Conservation (phyloP, 2,329 filamentous ascomycete genomes). For the Coniochaeta sp. region DNA sequence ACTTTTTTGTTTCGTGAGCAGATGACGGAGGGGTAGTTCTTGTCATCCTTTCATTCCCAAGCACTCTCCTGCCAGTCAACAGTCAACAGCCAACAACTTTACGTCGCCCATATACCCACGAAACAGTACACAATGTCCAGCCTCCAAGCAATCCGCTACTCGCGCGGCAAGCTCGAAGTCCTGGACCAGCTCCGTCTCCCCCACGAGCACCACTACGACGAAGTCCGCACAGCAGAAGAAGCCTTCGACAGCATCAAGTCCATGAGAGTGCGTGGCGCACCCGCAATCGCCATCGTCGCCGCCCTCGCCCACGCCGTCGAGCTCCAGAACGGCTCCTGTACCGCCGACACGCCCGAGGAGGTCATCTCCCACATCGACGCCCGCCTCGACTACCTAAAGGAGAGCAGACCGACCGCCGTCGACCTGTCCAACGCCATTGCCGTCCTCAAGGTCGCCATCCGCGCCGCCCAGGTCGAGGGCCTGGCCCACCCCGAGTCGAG, state of each 20-base stretch:
- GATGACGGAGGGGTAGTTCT: no score
- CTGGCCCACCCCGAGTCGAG: conserved; percentile 33
- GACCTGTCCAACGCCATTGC: conserved; percentile 86
- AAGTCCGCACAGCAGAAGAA: conserved; percentile 62
- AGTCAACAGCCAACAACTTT: no score
- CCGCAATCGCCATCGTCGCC: conserved; percentile 97
- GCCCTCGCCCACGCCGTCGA: conserved; percentile 84
- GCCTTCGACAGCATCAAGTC: conserved; percentile 77
- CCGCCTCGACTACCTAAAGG: conserved; percentile 79
- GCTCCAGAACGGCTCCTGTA: conserved; percentile 50
- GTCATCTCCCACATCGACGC: conserved; percentile 66
- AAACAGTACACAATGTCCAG: conserved; percentile 40
- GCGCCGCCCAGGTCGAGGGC: conserved; percentile 35
- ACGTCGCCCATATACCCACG: no score
- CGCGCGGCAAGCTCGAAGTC: conserved; percentile 64
- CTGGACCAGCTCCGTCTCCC: conserved; percentile 79
- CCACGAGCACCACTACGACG: conserved; percentile 72
- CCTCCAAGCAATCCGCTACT: conserved; percentile 73
- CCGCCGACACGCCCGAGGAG: conserved; percentile 41
- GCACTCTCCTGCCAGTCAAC: no score
- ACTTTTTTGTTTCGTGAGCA: no score
- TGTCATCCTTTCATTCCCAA: no score
- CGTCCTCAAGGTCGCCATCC: conserved; percentile 64
- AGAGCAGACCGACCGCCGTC: conserved; percentile 87
- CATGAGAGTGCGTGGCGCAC: conserved; percentile 77